Evolutionary conservation across 2,329 filamentous ascomycete genomes (phyloP), one percentile per base, ranked within the genome.

Genomic region (Dothistroma septosporum): DNA sequence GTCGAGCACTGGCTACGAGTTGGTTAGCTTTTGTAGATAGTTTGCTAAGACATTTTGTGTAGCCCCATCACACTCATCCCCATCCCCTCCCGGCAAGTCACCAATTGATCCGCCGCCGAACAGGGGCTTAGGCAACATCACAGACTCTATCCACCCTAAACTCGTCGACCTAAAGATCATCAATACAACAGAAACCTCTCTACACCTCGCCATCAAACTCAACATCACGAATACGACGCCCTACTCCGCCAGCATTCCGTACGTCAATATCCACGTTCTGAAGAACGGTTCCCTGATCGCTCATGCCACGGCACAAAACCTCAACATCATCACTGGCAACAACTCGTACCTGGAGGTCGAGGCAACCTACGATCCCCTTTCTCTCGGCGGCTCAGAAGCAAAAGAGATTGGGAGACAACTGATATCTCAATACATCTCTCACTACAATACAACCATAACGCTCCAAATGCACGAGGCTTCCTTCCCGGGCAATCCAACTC

Each of bases 191-290:
- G 78, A 83, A 37, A 85, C 85, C 2, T 89, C 89, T 3, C 80
- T 97, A 52, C 85, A 83, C 21, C 77, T 97, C 37, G 81, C 86
- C 69, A 89, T 90, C 14, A 77, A 80, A 44, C 82, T 96, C 69
- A 96, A 94, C 72, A 82, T 96, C 62, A 95, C 90, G 4, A 99
- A 99, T 70, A 92, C 93, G 1, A 96, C 92, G 0, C 83, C 87
- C 4, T 97, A 97, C 74, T 87, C 90, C 4, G 92, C 91, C 4
- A 80, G 80, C 1, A 80, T 97, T n/a, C 93, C 93, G 1, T 93
- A 86, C 64, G 76, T 91, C 64, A 92, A 89, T 72, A 56, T 67
- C 41, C 63, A 67, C 53, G 60, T 67, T 53, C 58, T 63, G 32
- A 86, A 85, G 68, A 92, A 95, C 68, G 85, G 82, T 11, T 87